These are phyloP conservation scores for Geum urbanum DNA, from an alignment of 306 rosid genomes.

Conservation along the genomic window DNA sequence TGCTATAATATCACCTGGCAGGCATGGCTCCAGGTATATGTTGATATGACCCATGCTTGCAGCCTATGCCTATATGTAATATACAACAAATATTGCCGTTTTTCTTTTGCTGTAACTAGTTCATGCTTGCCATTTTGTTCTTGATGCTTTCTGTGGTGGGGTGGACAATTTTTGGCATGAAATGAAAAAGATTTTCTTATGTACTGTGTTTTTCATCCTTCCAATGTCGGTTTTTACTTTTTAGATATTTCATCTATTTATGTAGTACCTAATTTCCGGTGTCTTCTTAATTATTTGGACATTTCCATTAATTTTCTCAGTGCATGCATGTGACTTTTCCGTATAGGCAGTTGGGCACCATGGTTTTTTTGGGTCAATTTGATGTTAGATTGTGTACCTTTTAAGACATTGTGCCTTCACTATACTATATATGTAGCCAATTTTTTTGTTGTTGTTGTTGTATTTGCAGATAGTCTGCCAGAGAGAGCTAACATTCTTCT, in stretches of 20 bases:
- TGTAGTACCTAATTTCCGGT: no score
- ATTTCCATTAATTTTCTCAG: no score
- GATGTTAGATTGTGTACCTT: not conserved
- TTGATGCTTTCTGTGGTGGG: not conserved
- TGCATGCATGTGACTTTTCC: no score
- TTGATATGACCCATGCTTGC: not conserved
- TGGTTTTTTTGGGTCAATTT: not conserved
- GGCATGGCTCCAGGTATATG: not conserved
- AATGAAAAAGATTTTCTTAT: not conserved
- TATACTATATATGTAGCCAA: not conserved
- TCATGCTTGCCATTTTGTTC: not conserved
- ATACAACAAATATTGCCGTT: conserved; percentile 3
- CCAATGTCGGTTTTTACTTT: no score
- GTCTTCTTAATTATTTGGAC: no score
- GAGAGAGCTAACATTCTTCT: not conserved
- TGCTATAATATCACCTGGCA: not conserved
- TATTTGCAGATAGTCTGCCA: no score
- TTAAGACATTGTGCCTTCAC: not conserved
- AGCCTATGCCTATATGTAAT: not conserved
- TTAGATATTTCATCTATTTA: no score
- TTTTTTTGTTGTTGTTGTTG: not conserved
- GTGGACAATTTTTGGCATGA: not conserved
- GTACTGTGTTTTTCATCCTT: no score
- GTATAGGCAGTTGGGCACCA: no score
- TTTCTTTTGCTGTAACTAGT: not conserved